These are phyloP conservation scores for Russula dissimulans DNA, from an alignment of 768 basidiomycete species.

Conservation along the genomic window DNA sequence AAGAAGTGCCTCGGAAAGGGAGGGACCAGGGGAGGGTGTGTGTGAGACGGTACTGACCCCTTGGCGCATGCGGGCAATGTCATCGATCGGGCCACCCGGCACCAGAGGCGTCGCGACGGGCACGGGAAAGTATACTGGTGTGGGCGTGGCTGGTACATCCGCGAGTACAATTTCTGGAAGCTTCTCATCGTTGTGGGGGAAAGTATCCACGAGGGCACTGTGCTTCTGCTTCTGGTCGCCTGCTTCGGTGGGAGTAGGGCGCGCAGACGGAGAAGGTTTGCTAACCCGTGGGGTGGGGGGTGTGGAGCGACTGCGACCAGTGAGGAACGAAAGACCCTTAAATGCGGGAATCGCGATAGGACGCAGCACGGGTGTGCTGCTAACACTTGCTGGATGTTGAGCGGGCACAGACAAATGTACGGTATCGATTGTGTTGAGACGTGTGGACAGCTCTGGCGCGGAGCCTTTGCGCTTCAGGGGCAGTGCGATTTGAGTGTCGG, in stretches of 20 bases:
- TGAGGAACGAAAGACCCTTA: conserved; percentile 19
- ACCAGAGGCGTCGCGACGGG: not conserved
- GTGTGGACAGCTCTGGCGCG: conserved; percentile 13
- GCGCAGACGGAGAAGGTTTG: conserved; percentile 1
- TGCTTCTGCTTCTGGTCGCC: conserved; percentile 3
- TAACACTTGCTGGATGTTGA: conserved; percentile 8
- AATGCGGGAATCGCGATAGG: conserved; percentile 11
- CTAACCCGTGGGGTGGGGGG: conserved; percentile 14
- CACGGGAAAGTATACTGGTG: not conserved
- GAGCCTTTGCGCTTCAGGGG: conserved; percentile 14
- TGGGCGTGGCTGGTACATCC: conserved; percentile 4
- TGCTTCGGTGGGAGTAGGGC: not conserved
- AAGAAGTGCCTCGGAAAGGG: conserved; percentile 62
- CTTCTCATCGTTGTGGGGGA: not conserved
- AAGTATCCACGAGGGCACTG: not conserved
- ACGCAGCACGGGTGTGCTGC: conserved; percentile 6
- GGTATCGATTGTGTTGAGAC: not conserved
- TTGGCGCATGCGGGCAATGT: conserved; percentile 7
- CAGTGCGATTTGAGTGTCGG: conserved; percentile 14
- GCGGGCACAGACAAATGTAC: not conserved
- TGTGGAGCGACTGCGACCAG: conserved; percentile 16
- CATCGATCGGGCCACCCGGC: not conserved
- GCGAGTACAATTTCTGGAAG: not conserved
- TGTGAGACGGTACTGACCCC: conserved; percentile 22
- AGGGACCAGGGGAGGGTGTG: conserved; percentile 41